phyloP scores from a whole-genome alignment of 192 early-diverging fungal genomes.

The Martensiomyces pterosporus region DNA sequence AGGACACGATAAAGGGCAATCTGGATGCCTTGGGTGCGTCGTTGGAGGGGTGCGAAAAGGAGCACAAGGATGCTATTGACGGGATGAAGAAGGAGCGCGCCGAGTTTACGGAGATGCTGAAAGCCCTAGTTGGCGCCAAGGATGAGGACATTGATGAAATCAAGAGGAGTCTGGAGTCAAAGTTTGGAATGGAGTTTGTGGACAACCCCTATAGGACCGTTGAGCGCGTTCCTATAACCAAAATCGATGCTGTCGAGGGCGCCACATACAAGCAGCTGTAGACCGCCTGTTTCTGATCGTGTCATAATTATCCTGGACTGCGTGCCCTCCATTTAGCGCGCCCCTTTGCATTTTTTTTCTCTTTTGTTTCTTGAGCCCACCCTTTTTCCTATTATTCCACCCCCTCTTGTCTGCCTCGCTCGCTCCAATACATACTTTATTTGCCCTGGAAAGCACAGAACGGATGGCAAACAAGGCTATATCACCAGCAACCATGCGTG shows the following conservation, averaged over 20 bases:
- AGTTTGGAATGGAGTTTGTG: conserved; percentile 45
- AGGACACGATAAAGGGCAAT: background rate
- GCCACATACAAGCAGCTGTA: conserved; percentile 45
- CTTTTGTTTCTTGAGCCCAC: background rate
- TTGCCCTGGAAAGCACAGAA: too few relatives aligned
- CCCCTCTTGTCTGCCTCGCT: too few relatives aligned
- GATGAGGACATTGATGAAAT: conserved; percentile 16
- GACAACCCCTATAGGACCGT: conserved; percentile 33
- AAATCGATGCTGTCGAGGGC: conserved; percentile 21
- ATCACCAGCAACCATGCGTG: conserved; percentile 29
- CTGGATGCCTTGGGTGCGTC: conserved; percentile 8
- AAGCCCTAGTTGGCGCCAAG: conserved; percentile 10
- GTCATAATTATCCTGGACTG: too few relatives aligned
- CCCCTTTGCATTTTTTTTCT: background rate
- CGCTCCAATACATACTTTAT: background rate
- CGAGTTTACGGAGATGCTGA: conserved; percentile 26
- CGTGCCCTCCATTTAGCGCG: background rate
- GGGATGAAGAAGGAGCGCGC: conserved; percentile 9
- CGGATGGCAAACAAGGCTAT: conserved; percentile 39
- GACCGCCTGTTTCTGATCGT: too few relatives aligned
- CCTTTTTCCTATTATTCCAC: background rate
- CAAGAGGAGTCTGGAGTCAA: conserved; percentile 11
- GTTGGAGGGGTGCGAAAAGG: conserved; percentile 17
- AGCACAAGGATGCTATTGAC: conserved; percentile 12
- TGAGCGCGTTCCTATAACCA: conserved; percentile 24